These are phyloP conservation scores for Citrus unshiu DNA, from an alignment of 345 rosid species.

Conservation along the genomic window DNA sequence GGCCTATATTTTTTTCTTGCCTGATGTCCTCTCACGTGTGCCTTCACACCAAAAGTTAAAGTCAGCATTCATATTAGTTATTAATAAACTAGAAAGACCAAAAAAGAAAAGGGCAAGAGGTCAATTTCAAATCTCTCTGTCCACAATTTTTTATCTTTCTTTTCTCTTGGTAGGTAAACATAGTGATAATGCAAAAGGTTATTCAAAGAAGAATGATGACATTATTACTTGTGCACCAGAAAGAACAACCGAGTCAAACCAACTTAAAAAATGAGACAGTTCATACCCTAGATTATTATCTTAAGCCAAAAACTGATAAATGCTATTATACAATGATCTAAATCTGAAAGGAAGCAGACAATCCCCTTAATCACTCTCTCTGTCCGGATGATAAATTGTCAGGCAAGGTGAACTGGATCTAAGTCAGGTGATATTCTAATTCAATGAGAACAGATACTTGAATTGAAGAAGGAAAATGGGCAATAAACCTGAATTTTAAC, in stretches of 20 bases:
- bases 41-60: conserved; percentile 39
- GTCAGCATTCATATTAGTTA: conserved; percentile 10
- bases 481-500: conserved; percentile 80
- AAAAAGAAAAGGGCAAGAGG: neutral
- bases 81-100: neutral
- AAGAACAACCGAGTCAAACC: neutral
- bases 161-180: neutral
- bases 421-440: neutral
- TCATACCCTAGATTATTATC: neutral
- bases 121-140: neutral
- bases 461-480: conserved; percentile 1
- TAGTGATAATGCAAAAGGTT: neutral
- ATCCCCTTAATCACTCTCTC: neutral
- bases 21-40: conserved; percentile 92
- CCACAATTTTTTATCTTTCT: neutral
- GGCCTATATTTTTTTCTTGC: conserved; percentile 72
- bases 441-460: neutral
- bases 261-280: neutral
- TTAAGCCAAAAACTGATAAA: neutral
- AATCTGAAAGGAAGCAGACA: neutral
- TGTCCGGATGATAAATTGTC: neutral
- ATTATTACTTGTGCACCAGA: neutral
- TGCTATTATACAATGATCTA: neutral
- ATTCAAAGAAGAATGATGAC: neutral
- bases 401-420: neutral